These are phyloP conservation scores for Talaromyces ruber DNA, from an alignment of 495 filamentous ascomycete genomes.

Conservation along the genomic window DNA sequence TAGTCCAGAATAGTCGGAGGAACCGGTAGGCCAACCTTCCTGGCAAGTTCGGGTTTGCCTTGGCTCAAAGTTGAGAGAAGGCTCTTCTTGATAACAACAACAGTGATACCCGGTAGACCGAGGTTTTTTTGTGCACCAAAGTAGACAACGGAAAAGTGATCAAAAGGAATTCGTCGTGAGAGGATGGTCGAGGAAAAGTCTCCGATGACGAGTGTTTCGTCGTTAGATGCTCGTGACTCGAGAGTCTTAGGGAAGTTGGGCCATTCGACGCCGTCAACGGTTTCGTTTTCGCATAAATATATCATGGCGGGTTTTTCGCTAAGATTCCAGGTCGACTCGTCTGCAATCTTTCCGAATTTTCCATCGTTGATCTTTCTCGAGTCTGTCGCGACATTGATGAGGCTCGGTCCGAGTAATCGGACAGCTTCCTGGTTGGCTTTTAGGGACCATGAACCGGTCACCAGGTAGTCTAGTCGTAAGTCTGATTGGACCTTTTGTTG, in stretches of 20 bases:
- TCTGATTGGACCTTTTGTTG: slow-evolving; percentile 54
- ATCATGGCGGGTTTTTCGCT: slow-evolving; percentile 63
- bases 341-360: slow-evolving; percentile 83
- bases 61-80: slow-evolving; percentile 58
- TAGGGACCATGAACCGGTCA: slow-evolving; percentile 84
- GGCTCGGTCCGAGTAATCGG: slow-evolving; percentile 62
- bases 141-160: slow-evolving; percentile 25
- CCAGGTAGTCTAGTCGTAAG: slow-evolving; percentile 77
- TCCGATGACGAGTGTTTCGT: slow-evolving; percentile 61
- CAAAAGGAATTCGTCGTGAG: slow-evolving; percentile 40
- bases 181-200: slow-evolving; percentile 84
- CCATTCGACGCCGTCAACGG: slow-evolving; percentile 87
- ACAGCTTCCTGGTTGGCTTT: slow-evolving; percentile 85
- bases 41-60: slow-evolving; percentile 53
- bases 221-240: slow-evolving; percentile 37
- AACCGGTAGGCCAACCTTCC: slow-evolving; percentile 67
- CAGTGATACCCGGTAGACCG: slow-evolving; percentile 75
- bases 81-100: slow-evolving; percentile 69
- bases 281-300: slow-evolving; percentile 94
- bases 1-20: slow-evolving; percentile 74
- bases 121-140: slow-evolving; percentile 77
- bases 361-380: slow-evolving; percentile 59
- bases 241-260: slow-evolving; percentile 61
- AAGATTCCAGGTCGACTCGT: slow-evolving; percentile 67
- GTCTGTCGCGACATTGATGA: slow-evolving; percentile 74